phyloP scores from a whole-genome alignment of 805 yeast species.

The Metschnikowia proteae region DNA sequence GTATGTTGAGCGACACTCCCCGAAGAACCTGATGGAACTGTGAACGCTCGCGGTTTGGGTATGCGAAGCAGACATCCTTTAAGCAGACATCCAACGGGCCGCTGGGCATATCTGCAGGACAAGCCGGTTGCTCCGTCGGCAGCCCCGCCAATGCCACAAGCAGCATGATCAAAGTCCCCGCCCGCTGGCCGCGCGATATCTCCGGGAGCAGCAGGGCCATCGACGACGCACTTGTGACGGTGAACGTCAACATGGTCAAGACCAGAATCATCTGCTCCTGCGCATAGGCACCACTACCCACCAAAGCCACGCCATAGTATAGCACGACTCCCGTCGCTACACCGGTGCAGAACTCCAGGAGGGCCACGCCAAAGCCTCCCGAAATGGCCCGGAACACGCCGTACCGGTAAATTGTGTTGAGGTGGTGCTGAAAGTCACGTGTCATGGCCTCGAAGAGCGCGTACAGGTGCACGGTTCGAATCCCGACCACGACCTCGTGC shows the following conservation, averaged over 20 bases:
- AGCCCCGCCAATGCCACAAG: conserved; percentile 35
- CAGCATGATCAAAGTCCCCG: conserved; percentile 49
- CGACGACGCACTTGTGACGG: conserved; percentile 60
- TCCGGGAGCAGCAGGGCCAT: conserved; percentile 71
- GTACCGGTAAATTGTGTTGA: conserved; percentile 28
- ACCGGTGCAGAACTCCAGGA: conserved; percentile 50
- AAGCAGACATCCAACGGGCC: conserved; percentile 23
- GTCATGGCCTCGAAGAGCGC: conserved; percentile 50
- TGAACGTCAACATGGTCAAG: conserved; percentile 66
- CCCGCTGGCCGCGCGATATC: conserved; percentile 73
- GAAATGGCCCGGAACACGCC: conserved; percentile 52
- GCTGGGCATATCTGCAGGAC: neutral
- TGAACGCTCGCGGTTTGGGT: conserved; percentile 29
- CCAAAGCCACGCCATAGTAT: conserved; percentile 75
- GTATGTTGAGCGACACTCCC: conserved; percentile 41
- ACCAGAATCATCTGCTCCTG: conserved; percentile 62
- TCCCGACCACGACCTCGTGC: conserved; percentile 53
- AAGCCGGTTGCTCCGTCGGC: conserved; percentile 25
- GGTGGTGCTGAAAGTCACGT: conserved; percentile 28
- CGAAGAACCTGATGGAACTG: conserved; percentile 32
- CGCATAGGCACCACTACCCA: conserved; percentile 53
- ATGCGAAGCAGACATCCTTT: conserved; percentile 46
- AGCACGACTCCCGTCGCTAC: conserved; percentile 69
- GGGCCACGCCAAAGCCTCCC: conserved; percentile 66
- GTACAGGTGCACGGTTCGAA: conserved; percentile 61